Evolutionary conservation across 202 grass and related monocot species (phyloP).

Genomic region (Setaria italica): DNA sequence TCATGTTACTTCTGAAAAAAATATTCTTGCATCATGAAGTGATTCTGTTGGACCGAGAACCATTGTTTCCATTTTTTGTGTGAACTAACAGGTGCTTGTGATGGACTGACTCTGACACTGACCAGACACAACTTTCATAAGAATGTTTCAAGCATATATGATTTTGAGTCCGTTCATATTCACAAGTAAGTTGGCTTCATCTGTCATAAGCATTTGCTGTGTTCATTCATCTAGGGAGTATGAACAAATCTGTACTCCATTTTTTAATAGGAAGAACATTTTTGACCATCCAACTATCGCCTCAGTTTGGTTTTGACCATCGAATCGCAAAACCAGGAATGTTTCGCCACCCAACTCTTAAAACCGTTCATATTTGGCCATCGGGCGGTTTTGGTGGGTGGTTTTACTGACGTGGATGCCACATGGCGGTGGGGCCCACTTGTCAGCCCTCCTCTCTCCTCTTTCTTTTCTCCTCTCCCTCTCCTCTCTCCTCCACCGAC

Average conservation of each 20-base stretch:
- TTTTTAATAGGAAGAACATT: too few species aligned
- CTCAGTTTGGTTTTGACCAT: too few species aligned
- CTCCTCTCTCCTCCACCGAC: too few species aligned
- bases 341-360: too few species aligned
- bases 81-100: constrained; percentile 27
- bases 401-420: too few species aligned
- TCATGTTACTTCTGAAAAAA: background rate
- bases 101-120: constrained; percentile 10
- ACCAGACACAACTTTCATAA: constrained; percentile 12
- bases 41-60: constrained; percentile 7
- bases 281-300: too few species aligned
- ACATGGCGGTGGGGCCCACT: too few species aligned
- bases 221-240: constrained; percentile 21
- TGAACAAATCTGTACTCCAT: background rate
- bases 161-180: constrained; percentile 34
- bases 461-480: too few species aligned
- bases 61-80: constrained; percentile 28
- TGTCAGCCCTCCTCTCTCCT: too few species aligned
- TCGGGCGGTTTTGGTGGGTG: too few species aligned
- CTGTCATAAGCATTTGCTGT: constrained; percentile 23
- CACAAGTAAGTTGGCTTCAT: constrained; percentile 45
- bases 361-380: too few species aligned
- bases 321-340: too few species aligned
- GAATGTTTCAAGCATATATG: constrained; percentile 33
- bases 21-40: constrained; percentile 21